Evolutionary conservation across 495 filamentous ascomycete genomes (phyloP).

Genomic region (Cudoniella acicularis): DNA sequence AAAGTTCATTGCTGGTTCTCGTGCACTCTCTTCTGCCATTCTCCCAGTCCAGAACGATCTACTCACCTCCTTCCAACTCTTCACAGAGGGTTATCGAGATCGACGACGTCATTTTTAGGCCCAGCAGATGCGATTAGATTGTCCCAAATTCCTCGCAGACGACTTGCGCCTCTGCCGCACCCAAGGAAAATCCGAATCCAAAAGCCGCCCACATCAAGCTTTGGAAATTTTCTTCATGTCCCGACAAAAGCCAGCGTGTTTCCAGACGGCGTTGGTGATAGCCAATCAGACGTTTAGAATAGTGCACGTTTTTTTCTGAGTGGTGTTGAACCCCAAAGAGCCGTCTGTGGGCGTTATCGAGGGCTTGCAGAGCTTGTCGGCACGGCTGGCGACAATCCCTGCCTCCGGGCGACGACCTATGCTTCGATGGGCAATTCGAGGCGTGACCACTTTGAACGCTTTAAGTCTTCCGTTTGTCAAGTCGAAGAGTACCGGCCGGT

Average conservation of each 20-base stretch:
- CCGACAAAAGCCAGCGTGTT: not conserved
- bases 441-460: not conserved
- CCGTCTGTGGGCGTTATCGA: not conserved
- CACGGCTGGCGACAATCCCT: no score
- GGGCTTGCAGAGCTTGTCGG: no score
- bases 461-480: not conserved
- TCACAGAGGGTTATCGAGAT: no score
- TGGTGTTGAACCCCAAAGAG: not conserved
- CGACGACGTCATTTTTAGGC: not conserved
- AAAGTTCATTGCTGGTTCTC: no score
- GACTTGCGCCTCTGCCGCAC: not conserved
- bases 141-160: no score
- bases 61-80: no score
- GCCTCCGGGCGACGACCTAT: not conserved
- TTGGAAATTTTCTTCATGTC: not conserved
- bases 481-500: not conserved
- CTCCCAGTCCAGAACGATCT: no score
- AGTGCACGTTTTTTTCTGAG: slow-evolving; percentile 3
- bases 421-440: not conserved
- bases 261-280: slow-evolving; percentile 8
- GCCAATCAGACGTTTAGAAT: slow-evolving; percentile 9
- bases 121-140: no score
- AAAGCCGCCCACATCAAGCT: no score
- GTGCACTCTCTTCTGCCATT: no score
- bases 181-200: not conserved